These are phyloP conservation scores for Porphyrellus cyaneotinctus DNA, from an alignment of 768 basidiomycete genomes.

Conservation along the genomic window DNA sequence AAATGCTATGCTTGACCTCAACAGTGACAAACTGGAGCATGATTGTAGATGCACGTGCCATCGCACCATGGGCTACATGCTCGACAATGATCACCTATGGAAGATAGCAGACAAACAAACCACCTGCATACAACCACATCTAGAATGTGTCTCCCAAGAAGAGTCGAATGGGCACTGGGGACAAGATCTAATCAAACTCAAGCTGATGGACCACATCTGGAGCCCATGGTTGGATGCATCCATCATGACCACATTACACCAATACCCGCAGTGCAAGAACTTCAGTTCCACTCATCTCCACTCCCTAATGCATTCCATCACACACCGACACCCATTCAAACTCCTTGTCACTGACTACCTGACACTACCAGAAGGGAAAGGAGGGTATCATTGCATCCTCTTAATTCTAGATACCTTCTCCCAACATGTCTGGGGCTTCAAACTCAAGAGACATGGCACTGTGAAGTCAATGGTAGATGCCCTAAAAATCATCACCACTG, in stretches of 20 bases:
- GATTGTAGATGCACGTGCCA: background rate
- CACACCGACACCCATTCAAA: constrained; percentile 32
- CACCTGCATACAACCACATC: background rate
- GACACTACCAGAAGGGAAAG: constrained; percentile 31
- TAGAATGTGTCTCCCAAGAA: constrained; percentile 1
- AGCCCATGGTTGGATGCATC: constrained; percentile 2
- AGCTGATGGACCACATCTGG: background rate
- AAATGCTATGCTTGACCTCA: background rate
- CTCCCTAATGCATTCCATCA: constrained; percentile 36
- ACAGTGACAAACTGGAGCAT: background rate
- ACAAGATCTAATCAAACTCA: background rate
- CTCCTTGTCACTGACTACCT: constrained; percentile 32
- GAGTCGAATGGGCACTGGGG: constrained; percentile 9
- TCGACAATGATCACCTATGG: constrained; percentile 26
- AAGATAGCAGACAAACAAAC: no score
- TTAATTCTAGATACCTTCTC: constrained; percentile 28
- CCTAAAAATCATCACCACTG: constrained; percentile 21
- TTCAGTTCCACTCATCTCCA: constrained; percentile 18
- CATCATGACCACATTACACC: constrained; percentile 8
- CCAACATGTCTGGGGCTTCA: constrained; percentile 30
- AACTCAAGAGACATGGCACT: constrained; percentile 25
- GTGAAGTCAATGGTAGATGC: constrained; percentile 24
- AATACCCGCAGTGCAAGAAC: constrained; percentile 25
- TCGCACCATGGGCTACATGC: background rate
- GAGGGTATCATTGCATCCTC: constrained; percentile 27